Evolutionary conservation across 2,329 filamentous ascomycete genomes (phyloP), one percentile per base, ranked within the genome.

Genomic region (Neonectria punicea): DNA sequence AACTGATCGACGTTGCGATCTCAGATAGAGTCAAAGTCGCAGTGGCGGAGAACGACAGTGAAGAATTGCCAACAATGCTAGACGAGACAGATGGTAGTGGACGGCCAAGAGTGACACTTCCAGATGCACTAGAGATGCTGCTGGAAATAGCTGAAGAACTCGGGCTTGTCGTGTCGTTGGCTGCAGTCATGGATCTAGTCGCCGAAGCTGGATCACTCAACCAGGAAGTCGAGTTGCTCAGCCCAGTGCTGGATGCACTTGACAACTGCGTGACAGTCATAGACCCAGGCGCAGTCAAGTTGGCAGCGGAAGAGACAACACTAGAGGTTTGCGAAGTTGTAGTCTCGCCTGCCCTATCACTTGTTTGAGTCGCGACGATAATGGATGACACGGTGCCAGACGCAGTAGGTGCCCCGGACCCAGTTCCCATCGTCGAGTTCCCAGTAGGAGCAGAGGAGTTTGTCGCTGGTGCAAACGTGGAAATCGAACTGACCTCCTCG

Each of bases 371-470:
- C 13, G 43, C 53, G 41, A 51, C 9, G 10, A 41, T 41, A 39
- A 49, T 49, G 41, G 58, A 61, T 10, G 41, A 20, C 5, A 44
- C 14, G 16, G 25, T 57, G 11, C 20, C 32, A 9, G 56, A 63
- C 20, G 49, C 36, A 20, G 46, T 30, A 34, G 49, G 22, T 34
- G 9, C 54, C 16, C 39, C 30, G 22, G 66, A 65, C 43, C 25
- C 16, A 16, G 57, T 43, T 28, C 34, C 16, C 18, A 39, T 53
- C 11, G 43, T 49, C n/a, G 53, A 49, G 6, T 22, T 36, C 2
- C 50, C 20, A 5, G 56, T 54, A n/a, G 58, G 53, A 44, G 25
- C 39, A 1, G 67, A 63, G 6, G 54, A 58, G 53, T 56, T 66
- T 28, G 32, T 57, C 5, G 44, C 64, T n/a, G 64, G 54, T 20